Conservation (phyloP, 208 protist genomes). For the Blastocrithidia nonstop region DNA sequence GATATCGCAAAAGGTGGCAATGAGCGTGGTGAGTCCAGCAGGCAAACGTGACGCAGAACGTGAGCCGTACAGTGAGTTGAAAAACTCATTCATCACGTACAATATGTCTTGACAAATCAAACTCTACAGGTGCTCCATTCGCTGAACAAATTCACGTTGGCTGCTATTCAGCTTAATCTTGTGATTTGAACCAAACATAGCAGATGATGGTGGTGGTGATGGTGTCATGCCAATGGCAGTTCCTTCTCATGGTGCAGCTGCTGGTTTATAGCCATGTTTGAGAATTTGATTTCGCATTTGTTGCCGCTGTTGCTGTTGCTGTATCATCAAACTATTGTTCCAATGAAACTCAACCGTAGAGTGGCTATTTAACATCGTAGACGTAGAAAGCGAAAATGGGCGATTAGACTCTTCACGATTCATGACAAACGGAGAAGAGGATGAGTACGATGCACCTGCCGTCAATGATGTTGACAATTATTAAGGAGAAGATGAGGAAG, state of each 20-base stretch:
- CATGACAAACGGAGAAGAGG: too few relatives aligned
- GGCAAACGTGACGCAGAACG: conserved; percentile 50
- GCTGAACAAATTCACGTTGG: conserved; percentile 10
- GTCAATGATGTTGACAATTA: background rate
- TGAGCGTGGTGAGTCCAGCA: conserved; percentile 51
- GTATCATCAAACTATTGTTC: background rate
- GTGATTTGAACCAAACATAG: background rate
- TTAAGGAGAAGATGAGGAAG: too few relatives aligned
- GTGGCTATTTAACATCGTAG: too few relatives aligned
- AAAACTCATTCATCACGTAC: conserved; percentile 69
- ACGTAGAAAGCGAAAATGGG: too few relatives aligned
- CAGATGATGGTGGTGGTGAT: background rate
- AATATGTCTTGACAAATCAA: conserved; percentile 75
- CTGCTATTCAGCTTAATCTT: conserved; percentile 1
- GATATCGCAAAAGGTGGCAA: conserved; percentile 61
- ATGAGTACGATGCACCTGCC: background rate
- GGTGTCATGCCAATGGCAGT: background rate
- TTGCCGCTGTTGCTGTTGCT: background rate
- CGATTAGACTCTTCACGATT: too few relatives aligned
- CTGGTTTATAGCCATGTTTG: background rate
- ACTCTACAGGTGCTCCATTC: conserved; percentile 45
- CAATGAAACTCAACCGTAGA: too few relatives aligned
- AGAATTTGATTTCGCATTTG: background rate
- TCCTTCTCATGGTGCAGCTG: background rate
- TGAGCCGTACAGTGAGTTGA: conserved; percentile 52